Evolutionary conservation across 371 early-diverging fungal species (phyloP).

Genomic region (Mucor saturninus): DNA sequence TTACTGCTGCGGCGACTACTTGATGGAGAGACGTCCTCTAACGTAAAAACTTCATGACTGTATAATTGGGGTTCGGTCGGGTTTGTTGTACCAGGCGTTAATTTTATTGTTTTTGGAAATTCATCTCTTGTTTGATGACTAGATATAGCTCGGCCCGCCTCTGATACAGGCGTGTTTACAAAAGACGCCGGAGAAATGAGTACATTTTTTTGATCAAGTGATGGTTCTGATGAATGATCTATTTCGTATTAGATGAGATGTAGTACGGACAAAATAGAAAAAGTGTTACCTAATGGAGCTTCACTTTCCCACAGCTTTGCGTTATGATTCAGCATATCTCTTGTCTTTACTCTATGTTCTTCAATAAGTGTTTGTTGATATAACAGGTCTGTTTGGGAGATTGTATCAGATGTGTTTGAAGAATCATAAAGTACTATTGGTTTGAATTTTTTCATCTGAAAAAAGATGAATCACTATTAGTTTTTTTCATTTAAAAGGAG

Average conservation of each 20-base stretch:
- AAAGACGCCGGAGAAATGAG: not conserved
- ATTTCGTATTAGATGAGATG: not conserved
- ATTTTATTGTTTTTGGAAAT: not conserved
- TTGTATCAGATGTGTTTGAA: not conserved
- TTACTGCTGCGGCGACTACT: constrained; percentile 1
- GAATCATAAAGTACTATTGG: constrained; percentile 12
- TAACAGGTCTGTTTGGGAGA: not conserved
- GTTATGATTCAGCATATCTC: constrained; percentile 41
- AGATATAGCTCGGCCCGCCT: not conserved
- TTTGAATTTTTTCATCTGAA: constrained; percentile 4
- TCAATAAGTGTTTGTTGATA: constrained; percentile 27
- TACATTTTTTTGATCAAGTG: not conserved
- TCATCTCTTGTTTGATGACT: not conserved
- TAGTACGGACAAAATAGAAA: constrained; percentile 5
- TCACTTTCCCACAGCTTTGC: constrained; percentile 42
- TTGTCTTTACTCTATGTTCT: constrained; percentile 35
- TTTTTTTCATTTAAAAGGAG: not conserved
- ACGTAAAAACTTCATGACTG: not conserved
- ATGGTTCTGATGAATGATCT: not conserved
- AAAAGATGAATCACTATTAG: constrained; percentile 3
- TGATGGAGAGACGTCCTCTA: not conserved
- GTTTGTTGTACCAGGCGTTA: constrained; percentile 1
- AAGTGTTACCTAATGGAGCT: constrained; percentile 11
- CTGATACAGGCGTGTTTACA: constrained; percentile 1
- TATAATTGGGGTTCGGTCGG: not conserved